Base-by-base conservation (phyloP, 2,329 filamentous ascomycete genomes). In the Verticillium dahliae region DNA sequence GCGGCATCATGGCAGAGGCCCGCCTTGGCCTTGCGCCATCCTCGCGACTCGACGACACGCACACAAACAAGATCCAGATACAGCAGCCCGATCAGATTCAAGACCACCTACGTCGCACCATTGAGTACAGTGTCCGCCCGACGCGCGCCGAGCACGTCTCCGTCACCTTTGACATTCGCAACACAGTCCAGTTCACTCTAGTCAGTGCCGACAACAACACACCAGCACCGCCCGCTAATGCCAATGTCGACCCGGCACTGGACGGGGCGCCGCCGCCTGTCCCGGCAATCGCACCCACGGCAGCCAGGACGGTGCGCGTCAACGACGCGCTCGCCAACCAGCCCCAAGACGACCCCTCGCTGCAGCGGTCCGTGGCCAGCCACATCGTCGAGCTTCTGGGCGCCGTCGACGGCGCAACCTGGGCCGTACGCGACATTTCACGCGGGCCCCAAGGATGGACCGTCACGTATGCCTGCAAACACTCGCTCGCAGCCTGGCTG, bases 381-480 rank as follows among this genome's bases (percentile, higher is more conserved):
- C 75, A 81, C 59, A 79, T 87, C 62, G 72, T 80, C 37, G 68
- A 67, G 11, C 71, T 73, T 2, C 66, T 86, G 14, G 72, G 78
- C 31, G 69, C 70, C 7, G 73, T 77, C 3, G 83, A 86, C 63
- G 73, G 73, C 14, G 82, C 82, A 65, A 70, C 69, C 0, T 86
- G 84, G 84, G 68, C 67, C 2, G 70, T 80, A 34, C 74, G 79
- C 22, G 73, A 80, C 18, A 74, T 81, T 22, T 76, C 78, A 31
- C 73, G 78, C 14, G 74, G 69, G 7, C 64, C 76, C 0, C 77
- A 82, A 55, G 82, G 83, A 5, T 85, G 83, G 83, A 75, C 74
- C 1, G 80, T 86, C 60, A 78, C 75, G 3, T 86, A 83, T 64
- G 70, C 78, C 18, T 87, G 84, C 74, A 80, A 77, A 62, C 75